Evolutionary conservation across 805 yeast species (phyloP).

Genomic region (Myxozyma kluyveri): DNA sequence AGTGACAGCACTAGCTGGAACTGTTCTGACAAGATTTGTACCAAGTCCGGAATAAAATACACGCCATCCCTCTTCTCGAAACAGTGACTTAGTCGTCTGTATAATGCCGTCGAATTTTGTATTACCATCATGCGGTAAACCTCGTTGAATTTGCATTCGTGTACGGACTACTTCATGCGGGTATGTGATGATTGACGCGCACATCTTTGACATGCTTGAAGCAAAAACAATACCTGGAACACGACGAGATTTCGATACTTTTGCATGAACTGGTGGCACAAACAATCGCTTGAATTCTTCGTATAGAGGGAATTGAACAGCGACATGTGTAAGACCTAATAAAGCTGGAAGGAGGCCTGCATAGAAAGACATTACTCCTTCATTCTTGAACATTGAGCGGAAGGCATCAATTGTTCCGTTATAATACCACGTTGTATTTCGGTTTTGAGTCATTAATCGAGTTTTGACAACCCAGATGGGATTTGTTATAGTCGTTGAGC

Average conservation of each 20-base stretch:
- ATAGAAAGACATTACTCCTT: slow-evolving; percentile 79
- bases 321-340: slow-evolving; percentile 88
- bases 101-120: slow-evolving; percentile 39
- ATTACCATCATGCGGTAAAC: slow-evolving; percentile 11
- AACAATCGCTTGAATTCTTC: slow-evolving; percentile 69
- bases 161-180: slow-evolving; percentile 96
- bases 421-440: slow-evolving; percentile 48
- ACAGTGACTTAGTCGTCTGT: slow-evolving; percentile 43
- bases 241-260: slow-evolving; percentile 17
- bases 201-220: slow-evolving; percentile 77
- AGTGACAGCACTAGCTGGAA: slow-evolving; percentile 95
- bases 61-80: slow-evolving; percentile 63
- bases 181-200: slow-evolving; percentile 79
- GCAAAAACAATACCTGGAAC: slow-evolving; percentile 56
- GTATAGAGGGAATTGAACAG: slow-evolving; percentile 92
- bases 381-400: slow-evolving; percentile 67
- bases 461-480: slow-evolving; percentile 99
- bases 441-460: slow-evolving; percentile 62
- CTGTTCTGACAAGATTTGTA: slow-evolving; percentile 82
- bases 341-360: slow-evolving; percentile 88
- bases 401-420: slow-evolving; percentile 83
- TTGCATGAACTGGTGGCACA: slow-evolving; percentile 36
- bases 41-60: slow-evolving; percentile 90
- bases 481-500: slow-evolving; percentile 79
- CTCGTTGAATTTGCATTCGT: slow-evolving; percentile 65